phyloP scores from a whole-genome alignment of 805 yeast species.

The Danielia oregonensis region DNA sequence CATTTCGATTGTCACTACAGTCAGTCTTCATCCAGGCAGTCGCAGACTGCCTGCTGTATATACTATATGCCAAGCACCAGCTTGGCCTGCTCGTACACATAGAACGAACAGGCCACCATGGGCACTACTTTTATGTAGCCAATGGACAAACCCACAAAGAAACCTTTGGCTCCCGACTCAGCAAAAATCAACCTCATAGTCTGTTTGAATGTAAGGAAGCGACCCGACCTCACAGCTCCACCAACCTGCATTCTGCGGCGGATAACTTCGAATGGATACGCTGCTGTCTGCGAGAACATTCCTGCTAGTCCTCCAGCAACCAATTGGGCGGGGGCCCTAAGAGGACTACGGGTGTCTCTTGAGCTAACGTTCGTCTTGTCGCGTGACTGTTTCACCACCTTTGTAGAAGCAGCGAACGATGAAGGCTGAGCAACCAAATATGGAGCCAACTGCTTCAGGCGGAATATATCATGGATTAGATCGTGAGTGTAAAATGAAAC shows the following conservation, averaged over 20 bases:
- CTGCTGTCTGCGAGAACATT: constrained; percentile 90
- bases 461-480: constrained; percentile 77
- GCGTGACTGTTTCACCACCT: constrained; percentile 16
- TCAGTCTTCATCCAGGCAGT: too few relatives aligned
- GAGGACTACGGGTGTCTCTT: constrained; percentile 53
- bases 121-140: constrained; percentile 95
- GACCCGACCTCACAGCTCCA: constrained; percentile 63
- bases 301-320: constrained; percentile 97
- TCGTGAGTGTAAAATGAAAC: constrained; percentile 96
- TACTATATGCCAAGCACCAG: constrained; percentile 59
- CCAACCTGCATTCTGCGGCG: constrained; percentile 96
- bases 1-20: too few relatives aligned
- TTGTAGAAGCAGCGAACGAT: constrained; percentile 5
- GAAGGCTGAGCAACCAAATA: constrained; percentile 41
- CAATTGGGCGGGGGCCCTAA: constrained; percentile 88
- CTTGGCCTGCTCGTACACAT: constrained; percentile 87
- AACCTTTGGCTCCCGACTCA: constrained; percentile 82
- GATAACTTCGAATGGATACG: constrained; percentile 93
- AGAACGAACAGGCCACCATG: constrained; percentile 95
- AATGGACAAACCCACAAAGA: constrained; percentile 89
- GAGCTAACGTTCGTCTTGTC: constrained; percentile 22
- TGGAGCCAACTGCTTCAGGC: constrained; percentile 52
- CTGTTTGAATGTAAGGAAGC: constrained; percentile 47
- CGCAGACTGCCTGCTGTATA: too few relatives aligned
- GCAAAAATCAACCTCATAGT: constrained; percentile 59